Evolutionary conservation across 2,329 filamentous ascomycete genomes (phyloP).

Genomic region (Aspergillus pseudoviridinutans): DNA sequence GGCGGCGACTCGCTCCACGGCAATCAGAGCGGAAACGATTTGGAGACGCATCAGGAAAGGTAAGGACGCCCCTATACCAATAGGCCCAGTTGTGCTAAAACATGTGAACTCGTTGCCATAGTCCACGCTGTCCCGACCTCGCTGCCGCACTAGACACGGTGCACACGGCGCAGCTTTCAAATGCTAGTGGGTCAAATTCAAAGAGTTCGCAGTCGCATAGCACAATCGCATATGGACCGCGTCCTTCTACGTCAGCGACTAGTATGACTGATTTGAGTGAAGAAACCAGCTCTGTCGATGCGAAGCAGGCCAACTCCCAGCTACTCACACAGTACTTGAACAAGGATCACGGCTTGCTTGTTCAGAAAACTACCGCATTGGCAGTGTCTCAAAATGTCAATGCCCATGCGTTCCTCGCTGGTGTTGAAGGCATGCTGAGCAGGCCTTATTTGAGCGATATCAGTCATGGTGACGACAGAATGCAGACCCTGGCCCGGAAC

Average conservation of each 20-base stretch:
- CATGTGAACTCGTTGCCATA: background rate
- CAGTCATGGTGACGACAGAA: background rate
- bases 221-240: background rate
- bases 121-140: background rate
- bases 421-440: slow-evolving; percentile 27
- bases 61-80: background rate
- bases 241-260: background rate
- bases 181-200: background rate
- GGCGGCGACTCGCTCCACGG: slow-evolving; percentile 1
- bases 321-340: slow-evolving; percentile 20
- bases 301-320: slow-evolving; percentile 11
- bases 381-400: slow-evolving; percentile 27
- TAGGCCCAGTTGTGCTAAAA: background rate
- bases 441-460: background rate
- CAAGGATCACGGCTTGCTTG: slow-evolving; percentile 12
- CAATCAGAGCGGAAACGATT: background rate
- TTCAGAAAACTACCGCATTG: slow-evolving; percentile 25
- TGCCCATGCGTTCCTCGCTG: slow-evolving; percentile 26
- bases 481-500: background rate
- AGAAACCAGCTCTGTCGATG: background rate
- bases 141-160: background rate
- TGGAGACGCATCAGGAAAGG: slow-evolving; percentile 4
- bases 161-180: background rate
- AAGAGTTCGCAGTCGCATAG: background rate
- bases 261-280: background rate